Base-by-base conservation (phyloP, 208 protist species). In the Trypanosoma melophagium region DNA sequence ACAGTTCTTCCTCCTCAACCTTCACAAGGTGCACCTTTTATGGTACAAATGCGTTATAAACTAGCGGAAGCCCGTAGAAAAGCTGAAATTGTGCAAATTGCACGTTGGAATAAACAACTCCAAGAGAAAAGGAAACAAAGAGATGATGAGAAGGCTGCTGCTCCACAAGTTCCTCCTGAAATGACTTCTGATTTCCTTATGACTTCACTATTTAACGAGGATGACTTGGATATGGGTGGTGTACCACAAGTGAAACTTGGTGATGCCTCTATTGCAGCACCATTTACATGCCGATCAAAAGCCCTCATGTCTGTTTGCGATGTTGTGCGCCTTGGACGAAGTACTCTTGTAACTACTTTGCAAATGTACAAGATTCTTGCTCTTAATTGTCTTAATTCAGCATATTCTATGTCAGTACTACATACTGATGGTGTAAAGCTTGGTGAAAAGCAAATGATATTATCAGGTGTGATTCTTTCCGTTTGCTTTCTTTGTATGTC, bases 341-440 rank as follows among this genome's bases (percentile, higher is more conserved):
- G 90, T 53, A 99, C 98, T 35, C 89, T 99, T 1, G 96, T 99
- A 10, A 99, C 98, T 12, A 99, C 97, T 35, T 84, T 99, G 58
- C 98, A 99, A 89, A 99, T 99, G 96, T 99, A 98, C 86, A 98
- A 98, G 70, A 99, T 99, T 57, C 89, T 99, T 14, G 98, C 98
- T 8, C 87, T 99, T 17, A 98, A 99, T 78, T 99, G 96, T 71
- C 87, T 99, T 14, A 95, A 98, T 60, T 87, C 80, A 22, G 98
- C 98, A 0, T 99, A 99, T 77, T 94, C 87, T 28, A 90, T 99
- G 73, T 96, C 86, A 10, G 97, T 99, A 14, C 87, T 99, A n/a
- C 96, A 96, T 75, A 84, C 96, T n/a, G 95, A 98, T 60, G 98
- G 98, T 58, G 84, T 99, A 19, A 98, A 99, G 76, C 84, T 96